Evolutionary conservation across 805 yeast species (phyloP).

Genomic region (Candida gorgasii): DNA sequence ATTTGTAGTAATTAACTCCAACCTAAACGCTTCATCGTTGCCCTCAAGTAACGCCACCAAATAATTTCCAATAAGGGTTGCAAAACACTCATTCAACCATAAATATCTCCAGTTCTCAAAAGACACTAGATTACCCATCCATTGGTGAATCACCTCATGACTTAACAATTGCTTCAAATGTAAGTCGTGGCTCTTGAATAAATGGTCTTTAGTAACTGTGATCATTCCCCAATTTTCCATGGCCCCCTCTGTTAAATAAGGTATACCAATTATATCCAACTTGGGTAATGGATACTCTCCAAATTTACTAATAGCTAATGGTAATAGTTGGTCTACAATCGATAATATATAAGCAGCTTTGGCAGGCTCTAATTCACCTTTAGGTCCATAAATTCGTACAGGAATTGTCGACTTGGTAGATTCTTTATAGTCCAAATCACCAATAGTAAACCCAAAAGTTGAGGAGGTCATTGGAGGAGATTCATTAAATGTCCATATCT

Average conservation of each 20-base stretch:
- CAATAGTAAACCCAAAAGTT: conserved; percentile 66
- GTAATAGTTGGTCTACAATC: conserved; percentile 48
- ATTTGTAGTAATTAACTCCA: conserved; percentile 26
- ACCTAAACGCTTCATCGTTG: conserved; percentile 9
- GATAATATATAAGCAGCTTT: conserved; percentile 53
- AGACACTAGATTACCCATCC: conserved; percentile 70
- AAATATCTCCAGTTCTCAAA: conserved; percentile 68
- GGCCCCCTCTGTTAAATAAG: conserved; percentile 73
- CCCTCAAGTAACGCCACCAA: conserved; percentile 14
- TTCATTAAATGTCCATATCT: conserved; percentile 35
- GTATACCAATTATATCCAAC: conserved; percentile 67
- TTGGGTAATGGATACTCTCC: conserved; percentile 59
- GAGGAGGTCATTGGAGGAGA: conserved; percentile 66
- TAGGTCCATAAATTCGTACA: conserved; percentile 54
- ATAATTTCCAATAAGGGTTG: conserved; percentile 67
- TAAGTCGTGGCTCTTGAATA: conserved; percentile 25
- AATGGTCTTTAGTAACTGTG: conserved; percentile 55
- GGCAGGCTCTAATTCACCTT: conserved; percentile 43
- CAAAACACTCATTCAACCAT: conserved; percentile 79
- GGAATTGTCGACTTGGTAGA: conserved; percentile 30
- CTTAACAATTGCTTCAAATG: conserved; percentile 57
- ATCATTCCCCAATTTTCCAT: conserved; percentile 80
- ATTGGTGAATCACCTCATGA: conserved; percentile 79
- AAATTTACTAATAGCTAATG: conserved; percentile 47
- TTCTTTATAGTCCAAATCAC: conserved; percentile 58